phyloP scores from a whole-genome alignment of 164 flowering plant genomes.

The Pachysandra terminalis region DNA sequence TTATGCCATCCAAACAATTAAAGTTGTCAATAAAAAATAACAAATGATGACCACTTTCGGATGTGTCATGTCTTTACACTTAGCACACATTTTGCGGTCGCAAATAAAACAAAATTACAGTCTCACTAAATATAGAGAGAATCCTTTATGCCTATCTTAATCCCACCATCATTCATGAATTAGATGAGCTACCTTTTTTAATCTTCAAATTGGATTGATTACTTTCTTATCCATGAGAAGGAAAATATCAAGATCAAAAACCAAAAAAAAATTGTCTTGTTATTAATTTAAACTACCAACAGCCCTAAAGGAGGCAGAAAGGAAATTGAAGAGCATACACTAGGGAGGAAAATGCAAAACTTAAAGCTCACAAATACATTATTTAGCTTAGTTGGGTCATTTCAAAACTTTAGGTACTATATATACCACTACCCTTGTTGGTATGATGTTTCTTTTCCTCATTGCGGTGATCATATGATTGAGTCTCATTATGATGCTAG shows the following conservation, averaged over 20 bases:
- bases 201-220: slow-evolving; percentile 3
- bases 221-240: neutral
- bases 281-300: too few relatives aligned
- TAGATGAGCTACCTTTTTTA: neutral
- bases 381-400: neutral
- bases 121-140: neutral
- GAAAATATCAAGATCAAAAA: neutral
- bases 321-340: neutral
- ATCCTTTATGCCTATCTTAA: neutral
- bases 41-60: neutral
- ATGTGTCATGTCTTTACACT: neutral
- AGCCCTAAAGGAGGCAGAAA: too few relatives aligned
- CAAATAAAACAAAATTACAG: neutral
- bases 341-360: neutral
- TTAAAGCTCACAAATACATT: too few relatives aligned
- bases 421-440: too few relatives aligned
- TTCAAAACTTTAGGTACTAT: neutral
- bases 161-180: neutral
- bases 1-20: neutral
- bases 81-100: neutral
- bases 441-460: too few relatives aligned
- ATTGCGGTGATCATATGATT: too few relatives aligned
- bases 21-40: too few relatives aligned
- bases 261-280: too few relatives aligned
- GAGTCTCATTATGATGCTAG: too few relatives aligned